Evolutionary conservation across 148 eudicot genomes (phyloP), one percentile per base, ranked within the genome.

Genomic region (Rhododendron molle): DNA sequence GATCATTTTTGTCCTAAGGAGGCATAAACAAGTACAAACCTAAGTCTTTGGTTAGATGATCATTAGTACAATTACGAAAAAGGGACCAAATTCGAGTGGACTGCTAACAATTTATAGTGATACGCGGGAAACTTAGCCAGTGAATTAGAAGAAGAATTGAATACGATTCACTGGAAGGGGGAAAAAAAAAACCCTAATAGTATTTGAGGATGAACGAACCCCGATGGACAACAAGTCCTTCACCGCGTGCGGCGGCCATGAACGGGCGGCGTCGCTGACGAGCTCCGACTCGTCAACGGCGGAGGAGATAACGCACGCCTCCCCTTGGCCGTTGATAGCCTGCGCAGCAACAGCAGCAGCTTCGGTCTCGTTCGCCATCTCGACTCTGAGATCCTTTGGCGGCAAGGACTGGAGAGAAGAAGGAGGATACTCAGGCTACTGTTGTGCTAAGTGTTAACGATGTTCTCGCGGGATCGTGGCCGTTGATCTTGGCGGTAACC

Each of bases 221-320:
- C 88, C 88, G n/a, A 81, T 50, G 36, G 94, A 90, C 14, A 91
- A 80, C 83, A 95, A 87, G 71, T 95, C 94, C 67, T 91, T 93
- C 30, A 94, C 85, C 44, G 92, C 89, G 18, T 58, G 65, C 49
- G 89, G 85, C 0, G 96, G 95, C 74, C 91, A 87, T 5, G 92
- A 67, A 52, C 90, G 86, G 85, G 85, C 81, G 87, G 90, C 92
- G 84, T 90, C 93, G 84, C 81, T 79, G 34, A 90, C 88, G 81
- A 91, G 89, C 77, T 85, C 87, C 46, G 90, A 74, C 82, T 91
- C 91, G 38, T 88, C 92, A 28, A 43, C 90, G 32, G 72, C 84
- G 84, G 81, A 65, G 83, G 85, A 74, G 80, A 30, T 65, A 58
- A 50, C 50, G 11, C 18, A 62, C 72, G 43, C 86, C 84, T 81